Base-by-base conservation (phyloP, 345 rosid species). In the Triadica sebifera region DNA sequence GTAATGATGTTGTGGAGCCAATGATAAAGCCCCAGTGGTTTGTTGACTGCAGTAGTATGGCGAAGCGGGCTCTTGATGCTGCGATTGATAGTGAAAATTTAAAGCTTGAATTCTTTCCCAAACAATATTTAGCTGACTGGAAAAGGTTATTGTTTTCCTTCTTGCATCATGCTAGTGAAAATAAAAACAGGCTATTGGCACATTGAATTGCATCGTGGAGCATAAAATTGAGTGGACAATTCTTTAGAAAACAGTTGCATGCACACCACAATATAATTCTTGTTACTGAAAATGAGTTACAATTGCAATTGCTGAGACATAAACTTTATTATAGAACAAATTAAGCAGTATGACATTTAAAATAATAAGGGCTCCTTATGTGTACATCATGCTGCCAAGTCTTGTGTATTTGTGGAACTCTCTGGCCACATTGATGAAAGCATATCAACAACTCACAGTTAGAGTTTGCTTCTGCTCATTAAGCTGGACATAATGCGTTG, bases 1-100 rank as follows among this genome's bases (percentile, higher is more conserved):
- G 84, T 76, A 84, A 72, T 72, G 98, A 93, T 80, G 89, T 95
- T 76, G 78, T 91, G 47, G 98, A 93, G 83, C 99, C 98, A 51
- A 75, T 93, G 91, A 85, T 93, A 78, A 95, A 91, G 88, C 97
- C 97, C 51, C 98, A 93, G 58, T 93, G 99, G 99, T 95, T 82
- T 64, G 97, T 95, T 51, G 80, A 82, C 52, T 93, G 97, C 82
- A 73, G 83, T 74, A 80, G 41, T 79, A 84, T 95, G 84, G 99
- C 86, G 22, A 90, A 84, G 81, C 83, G 88, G 74, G 96, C 94
- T 80, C 97, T 95, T 65, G 88, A 90, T 77, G 94, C 86, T 55
- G 98, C 88, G 50, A 78, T 72, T 41, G 84, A 78, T 72, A 87
- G 74, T 53, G 89, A 84, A 58, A 86, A 81, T 76, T 86, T 77